phyloP scores from a whole-genome alignment of 2,329 filamentous ascomycete species.

The Penicillium sp. region DNA sequence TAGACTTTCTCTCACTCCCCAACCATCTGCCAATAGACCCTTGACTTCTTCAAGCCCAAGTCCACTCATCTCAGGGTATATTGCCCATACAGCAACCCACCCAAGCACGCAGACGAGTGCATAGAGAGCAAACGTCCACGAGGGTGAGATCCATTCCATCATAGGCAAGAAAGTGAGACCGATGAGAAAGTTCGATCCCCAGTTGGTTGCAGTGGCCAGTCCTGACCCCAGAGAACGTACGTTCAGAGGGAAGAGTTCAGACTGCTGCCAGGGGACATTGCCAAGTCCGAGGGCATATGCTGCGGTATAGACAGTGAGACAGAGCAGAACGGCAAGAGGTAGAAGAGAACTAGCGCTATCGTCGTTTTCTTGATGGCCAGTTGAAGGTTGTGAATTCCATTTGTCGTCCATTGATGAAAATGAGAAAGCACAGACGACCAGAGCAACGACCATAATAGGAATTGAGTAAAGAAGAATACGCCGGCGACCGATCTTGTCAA shows the following conservation, averaged over 20 bases:
- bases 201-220: constrained; percentile 72
- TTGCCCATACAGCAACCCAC: constrained; percentile 66
- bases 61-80: constrained; percentile 85
- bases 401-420: constrained; percentile 64
- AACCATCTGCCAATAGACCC: constrained; percentile 66
- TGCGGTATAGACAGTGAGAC: constrained; percentile 80
- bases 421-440: constrained; percentile 67
- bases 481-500: constrained; percentile 76
- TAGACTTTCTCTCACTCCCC: constrained; percentile 61
- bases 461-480: constrained; percentile 79
- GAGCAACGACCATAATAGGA: constrained; percentile 75
- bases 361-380: constrained; percentile 22
- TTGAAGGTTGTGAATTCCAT: constrained; percentile 15
- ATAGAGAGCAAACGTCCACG: constrained; percentile 80
- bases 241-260: constrained; percentile 75
- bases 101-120: constrained; percentile 65
- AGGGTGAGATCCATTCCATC: constrained; percentile 72
- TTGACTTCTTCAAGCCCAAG: constrained; percentile 78
- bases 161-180: constrained; percentile 85
- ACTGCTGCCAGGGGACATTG: constrained; percentile 95
- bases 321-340: constrained; percentile 62
- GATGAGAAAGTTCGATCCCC: constrained; percentile 81
- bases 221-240: constrained; percentile 63
- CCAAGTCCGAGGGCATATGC: constrained; percentile 84
- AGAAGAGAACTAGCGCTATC: constrained; percentile 27